These are phyloP conservation scores for Anthoceros angustus DNA, from an alignment of 225 moss, liverwort and hornwort genomes.

Conservation along the genomic window DNA sequence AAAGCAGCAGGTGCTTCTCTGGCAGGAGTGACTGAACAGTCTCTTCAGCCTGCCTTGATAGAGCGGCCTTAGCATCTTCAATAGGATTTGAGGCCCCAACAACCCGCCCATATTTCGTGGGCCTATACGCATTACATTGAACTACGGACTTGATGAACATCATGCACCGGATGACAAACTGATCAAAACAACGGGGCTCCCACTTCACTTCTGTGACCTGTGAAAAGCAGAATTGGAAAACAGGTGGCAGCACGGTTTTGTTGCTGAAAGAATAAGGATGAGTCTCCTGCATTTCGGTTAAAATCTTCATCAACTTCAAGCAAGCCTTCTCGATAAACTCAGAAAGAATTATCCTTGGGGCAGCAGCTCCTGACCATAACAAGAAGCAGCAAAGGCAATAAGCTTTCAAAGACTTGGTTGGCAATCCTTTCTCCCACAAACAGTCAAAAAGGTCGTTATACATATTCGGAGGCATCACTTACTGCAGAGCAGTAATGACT, in stretches of 20 bases:
- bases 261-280: constrained; percentile 99
- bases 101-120: constrained; percentile 76
- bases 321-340: constrained; percentile 87
- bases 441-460: too few species aligned
- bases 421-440: too few species aligned
- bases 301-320: constrained; percentile 96
- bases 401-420: not conserved
- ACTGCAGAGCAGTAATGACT: constrained; percentile 86
- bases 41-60: constrained; percentile 89
- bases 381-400: not conserved
- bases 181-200: constrained; percentile 53
- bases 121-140: constrained; percentile 81
- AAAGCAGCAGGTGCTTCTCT: constrained; percentile 64
- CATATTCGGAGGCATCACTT: constrained; percentile 18
- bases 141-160: constrained; percentile 73
- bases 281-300: constrained; percentile 79
- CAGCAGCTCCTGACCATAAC: constrained; percentile 41
- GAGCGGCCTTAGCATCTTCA: constrained; percentile 79
- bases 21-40: constrained; percentile 62
- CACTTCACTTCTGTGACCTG: constrained; percentile 63
- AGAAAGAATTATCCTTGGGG: constrained; percentile 37
- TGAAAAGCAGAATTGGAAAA: constrained; percentile 82
- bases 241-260: constrained; percentile 64
- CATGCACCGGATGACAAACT: constrained; percentile 87
- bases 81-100: constrained; percentile 59